Evolutionary conservation across 768 basidiomycete genomes (phyloP).

Genomic region (Coprinopsis cinerea): DNA sequence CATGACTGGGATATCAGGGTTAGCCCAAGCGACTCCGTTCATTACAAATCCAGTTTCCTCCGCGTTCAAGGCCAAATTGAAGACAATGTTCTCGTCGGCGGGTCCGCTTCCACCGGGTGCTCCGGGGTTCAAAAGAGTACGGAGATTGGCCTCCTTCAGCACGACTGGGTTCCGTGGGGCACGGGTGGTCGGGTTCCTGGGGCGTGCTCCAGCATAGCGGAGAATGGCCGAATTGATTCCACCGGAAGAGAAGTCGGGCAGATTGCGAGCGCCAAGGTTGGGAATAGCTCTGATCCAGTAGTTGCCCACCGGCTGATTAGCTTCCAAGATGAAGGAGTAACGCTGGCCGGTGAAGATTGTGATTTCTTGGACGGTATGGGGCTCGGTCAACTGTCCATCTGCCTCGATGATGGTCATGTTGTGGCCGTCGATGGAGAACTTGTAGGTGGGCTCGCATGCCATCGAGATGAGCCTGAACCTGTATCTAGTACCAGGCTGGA

Average conservation of each 20-base stretch:
- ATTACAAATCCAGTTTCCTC: conserved; percentile 10
- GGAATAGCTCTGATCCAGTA: conserved; percentile 35
- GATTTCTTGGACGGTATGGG: conserved; percentile 32
- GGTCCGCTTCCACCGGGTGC: conserved; percentile 20
- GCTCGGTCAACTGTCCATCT: conserved; percentile 29
- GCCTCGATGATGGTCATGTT: conserved; percentile 35
- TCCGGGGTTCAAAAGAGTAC: conserved; percentile 14
- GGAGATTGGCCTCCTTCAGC: conserved; percentile 19
- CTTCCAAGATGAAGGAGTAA: conserved; percentile 32
- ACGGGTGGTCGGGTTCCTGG: conserved; percentile 19
- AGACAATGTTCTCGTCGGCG: conserved; percentile 18
- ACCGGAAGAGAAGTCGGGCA: conserved; percentile 19
- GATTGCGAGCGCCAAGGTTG: conserved; percentile 13
- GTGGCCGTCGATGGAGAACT: conserved; percentile 41
- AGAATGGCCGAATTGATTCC: conserved; percentile 40
- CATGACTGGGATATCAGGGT: conserved; percentile 39
- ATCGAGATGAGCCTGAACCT: conserved; percentile 50
- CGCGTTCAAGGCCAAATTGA: conserved; percentile 13
- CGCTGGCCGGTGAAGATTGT: conserved; percentile 38
- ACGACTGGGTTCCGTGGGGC: conserved; percentile 7
- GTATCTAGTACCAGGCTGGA: conserved; percentile 36
- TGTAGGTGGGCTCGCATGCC: conserved; percentile 43
- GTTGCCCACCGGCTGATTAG: conserved; percentile 35
- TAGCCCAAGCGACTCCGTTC: conserved; percentile 9
- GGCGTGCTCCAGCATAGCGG: conserved; percentile 34